Evolutionary conservation across 23 red algal genomes (phyloP).

Genomic region (Chondrus crispus): DNA sequence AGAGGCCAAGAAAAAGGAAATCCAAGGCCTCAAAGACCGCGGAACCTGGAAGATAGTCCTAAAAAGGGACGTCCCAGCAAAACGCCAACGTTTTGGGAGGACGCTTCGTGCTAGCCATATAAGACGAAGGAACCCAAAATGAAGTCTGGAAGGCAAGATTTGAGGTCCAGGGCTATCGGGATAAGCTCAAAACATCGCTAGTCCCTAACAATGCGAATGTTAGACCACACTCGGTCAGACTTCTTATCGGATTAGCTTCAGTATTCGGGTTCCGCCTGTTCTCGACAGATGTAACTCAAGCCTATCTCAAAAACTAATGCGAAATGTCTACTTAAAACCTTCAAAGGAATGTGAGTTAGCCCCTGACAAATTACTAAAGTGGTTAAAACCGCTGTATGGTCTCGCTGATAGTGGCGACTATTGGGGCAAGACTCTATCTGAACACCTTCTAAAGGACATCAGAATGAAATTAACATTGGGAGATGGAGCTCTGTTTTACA

Average conservation of each 20-base stretch:
- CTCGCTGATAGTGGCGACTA: neutral
- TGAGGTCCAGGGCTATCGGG: neutral
- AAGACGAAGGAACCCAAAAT: neutral
- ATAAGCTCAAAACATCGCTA: neutral
- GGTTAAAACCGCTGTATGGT: neutral
- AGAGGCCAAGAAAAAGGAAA: slow-evolving; percentile 1
- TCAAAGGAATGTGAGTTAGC: neutral
- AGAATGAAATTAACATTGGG: neutral
- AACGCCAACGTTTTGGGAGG: neutral
- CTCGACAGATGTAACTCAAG: neutral
- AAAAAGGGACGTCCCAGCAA: slow-evolving; percentile 1
- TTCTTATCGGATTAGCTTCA: neutral
- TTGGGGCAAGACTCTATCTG: neutral
- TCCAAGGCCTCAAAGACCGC: neutral
- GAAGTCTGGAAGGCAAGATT: slow-evolving; percentile 16
- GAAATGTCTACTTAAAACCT: slow-evolving; percentile 6
- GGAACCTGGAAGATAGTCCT: slow-evolving; percentile 7
- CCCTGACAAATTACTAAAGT: neutral
- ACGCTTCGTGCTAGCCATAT: slow-evolving; percentile 2
- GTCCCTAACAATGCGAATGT: neutral
- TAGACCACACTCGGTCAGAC: neutral
- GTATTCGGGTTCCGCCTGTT: neutral
- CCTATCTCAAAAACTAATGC: neutral
- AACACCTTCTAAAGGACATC: neutral
- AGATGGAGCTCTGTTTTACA: neutral